Evolutionary conservation across 2,329 filamentous ascomycete genomes (phyloP), one percentile per base, ranked within the genome.

Genomic region (Fusarium hainanense): DNA sequence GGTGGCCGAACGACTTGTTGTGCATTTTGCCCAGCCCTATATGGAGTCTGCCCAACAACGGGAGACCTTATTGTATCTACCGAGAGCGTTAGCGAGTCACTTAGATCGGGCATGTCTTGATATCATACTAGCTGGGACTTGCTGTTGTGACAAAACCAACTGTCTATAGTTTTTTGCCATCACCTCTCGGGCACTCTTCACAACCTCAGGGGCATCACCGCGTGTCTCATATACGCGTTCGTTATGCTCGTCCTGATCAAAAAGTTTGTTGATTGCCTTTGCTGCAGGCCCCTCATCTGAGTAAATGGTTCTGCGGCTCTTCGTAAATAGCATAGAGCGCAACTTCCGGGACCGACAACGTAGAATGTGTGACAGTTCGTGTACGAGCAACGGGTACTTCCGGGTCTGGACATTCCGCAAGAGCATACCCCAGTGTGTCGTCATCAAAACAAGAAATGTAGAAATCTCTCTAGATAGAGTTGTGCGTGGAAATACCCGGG

Each of bases 321-420:
- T 60, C 13, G 68, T 77, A 46, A 79, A 81, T 2, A 81, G 48
- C 41, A 77, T 64, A 9, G 58, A 54, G 20, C 75, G 71, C 8
- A 79, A 47, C 4, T 63, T 50, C 8, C 41, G 41, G 8, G 78
- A 79, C 10, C 46, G 37, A 43, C 79, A 81, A 42, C 52, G 50
- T 3, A 81, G 58, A 6, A 49, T 9, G 3, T 55, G 9, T 9
- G 16, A 57, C 27, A 77, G 23, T 54, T 81, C 79, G 18, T 54
- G 71, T 4, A 72, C 66, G 20, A 78, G 63, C 5, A 79, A 50
- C 1, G 79, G 79, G 34, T 73, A 77, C 21, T 34, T 54, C 23
- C 77, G 74, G 8, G 27, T 1, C n/a, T 32, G 18, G 14, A 75
- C 48, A n/a, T 16, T 16, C 18, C 37, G 37, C 18, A 71, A 28